Conservation (phyloP, 345 rosid genomes). For the Syzygium grande region DNA sequence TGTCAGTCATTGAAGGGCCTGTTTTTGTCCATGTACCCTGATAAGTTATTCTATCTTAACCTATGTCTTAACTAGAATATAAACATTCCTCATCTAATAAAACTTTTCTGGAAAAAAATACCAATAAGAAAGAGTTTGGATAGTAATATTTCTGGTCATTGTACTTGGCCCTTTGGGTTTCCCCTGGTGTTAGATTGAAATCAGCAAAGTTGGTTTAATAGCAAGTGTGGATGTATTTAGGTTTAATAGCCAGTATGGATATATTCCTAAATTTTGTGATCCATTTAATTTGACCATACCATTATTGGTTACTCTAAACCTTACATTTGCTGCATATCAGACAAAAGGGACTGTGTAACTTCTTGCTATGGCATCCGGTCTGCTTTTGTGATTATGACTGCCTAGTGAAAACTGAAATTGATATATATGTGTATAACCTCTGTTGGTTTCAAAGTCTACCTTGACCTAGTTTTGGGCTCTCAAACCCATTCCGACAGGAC, state of each 20-base stretch:
- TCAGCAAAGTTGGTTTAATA: background rate
- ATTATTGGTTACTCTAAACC: background rate
- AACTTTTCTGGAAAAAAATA: background rate
- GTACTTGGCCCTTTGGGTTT: background rate
- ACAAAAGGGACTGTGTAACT: background rate
- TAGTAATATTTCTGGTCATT: background rate
- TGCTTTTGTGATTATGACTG: background rate
- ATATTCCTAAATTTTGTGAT: background rate
- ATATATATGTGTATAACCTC: background rate
- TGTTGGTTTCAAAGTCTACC: background rate
- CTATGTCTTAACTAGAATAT: background rate
- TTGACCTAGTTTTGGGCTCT: background rate
- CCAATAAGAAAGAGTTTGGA: background rate
- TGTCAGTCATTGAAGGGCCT: background rate
- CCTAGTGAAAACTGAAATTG: background rate
- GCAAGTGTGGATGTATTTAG: background rate
- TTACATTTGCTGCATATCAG: background rate
- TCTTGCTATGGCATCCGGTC: background rate
- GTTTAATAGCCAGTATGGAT: background rate
- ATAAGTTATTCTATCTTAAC: background rate
- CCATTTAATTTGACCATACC: background rate
- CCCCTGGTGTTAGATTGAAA: background rate
- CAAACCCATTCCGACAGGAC: background rate
- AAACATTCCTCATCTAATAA: background rate
- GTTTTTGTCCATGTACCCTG: background rate